Base-by-base conservation (phyloP, 768 basidiomycete species). In the Tylopilus balloui region DNA sequence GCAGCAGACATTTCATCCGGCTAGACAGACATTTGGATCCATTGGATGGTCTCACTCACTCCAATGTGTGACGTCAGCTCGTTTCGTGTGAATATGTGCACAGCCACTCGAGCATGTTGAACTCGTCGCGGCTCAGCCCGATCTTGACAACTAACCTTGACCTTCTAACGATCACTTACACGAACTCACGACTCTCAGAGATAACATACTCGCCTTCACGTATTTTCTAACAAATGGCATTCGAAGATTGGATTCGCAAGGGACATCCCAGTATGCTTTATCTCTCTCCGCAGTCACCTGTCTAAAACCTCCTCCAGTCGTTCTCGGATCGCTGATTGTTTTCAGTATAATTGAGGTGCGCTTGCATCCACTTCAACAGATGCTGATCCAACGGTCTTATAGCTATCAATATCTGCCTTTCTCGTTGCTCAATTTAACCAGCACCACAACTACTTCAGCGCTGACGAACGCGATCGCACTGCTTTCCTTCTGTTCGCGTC, bases 341-440 rank as follows among this genome's bases (percentile, higher is more conserved):
- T 79, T 85, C 65, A 74, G 76, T 27, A 76, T 85, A 56, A 79
- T 89, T 54, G 80, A 86, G 73, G 86, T 83, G 45, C 15, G 71
- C 56, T 14, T 11, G 3, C 32, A 9, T 10, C 10, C 28, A 19
- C 19, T 27, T 40, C 42, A 15, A 14, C 37, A 8, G 6, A 27
- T 2, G 10, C 6, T 41, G 11, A 44, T 43, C 14, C 3, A 46
- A 45, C 2, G 0, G 28, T 14, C 34, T 13, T 17, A 21, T 52
- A 88, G 86, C 73, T 88, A 57, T 70, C 80, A 21, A 79, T 88
- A 53, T 74, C 89, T 4, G 83, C 87, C 5, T 92, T 84, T 80
- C 73, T 92, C 37, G 76, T 78, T 8, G 70, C 81, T 13, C 73
- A 70, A 37, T 91, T 79, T 71, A 80, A 83, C 64, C 48, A 65